phyloP scores from a whole-genome alignment of 805 yeast genomes.

The Candida germanica region DNA sequence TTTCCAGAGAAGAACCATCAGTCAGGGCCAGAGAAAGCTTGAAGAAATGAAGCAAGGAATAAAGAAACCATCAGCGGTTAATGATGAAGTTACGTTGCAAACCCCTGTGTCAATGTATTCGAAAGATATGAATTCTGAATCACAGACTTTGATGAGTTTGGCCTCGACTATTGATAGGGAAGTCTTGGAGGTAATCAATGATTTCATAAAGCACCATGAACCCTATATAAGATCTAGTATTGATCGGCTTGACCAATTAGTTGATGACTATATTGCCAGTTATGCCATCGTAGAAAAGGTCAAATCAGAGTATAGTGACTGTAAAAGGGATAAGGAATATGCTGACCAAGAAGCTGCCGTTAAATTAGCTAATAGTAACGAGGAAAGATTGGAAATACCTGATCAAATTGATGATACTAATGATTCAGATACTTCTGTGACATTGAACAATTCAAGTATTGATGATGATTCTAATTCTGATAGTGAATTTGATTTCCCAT shows the following conservation, averaged over 20 bases:
- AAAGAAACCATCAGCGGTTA: too few relatives aligned
- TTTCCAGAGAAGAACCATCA: conserved; percentile 3
- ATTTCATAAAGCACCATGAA: conserved; percentile 34
- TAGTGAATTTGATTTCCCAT: conserved; percentile 25
- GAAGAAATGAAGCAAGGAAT: background rate
- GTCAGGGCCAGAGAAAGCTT: conserved; percentile 1
- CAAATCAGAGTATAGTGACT: conserved; percentile 28
- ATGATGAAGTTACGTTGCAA: conserved; percentile 8
- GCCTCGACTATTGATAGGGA: conserved; percentile 34
- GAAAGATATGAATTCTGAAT: conserved; percentile 20
- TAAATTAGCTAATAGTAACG: conserved; percentile 2
- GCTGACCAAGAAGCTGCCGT: conserved; percentile 13
- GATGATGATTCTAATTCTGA: conserved; percentile 3
- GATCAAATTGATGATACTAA: background rate
- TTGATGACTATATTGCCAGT: conserved; percentile 23
- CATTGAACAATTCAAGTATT: conserved; percentile 2
- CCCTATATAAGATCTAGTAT: conserved; percentile 26
- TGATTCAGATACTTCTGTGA: conserved; percentile 3
- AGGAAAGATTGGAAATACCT: background rate
- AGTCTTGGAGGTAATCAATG: conserved; percentile 31
- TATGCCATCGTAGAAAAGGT: conserved; percentile 26
- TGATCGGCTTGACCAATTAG: conserved; percentile 20
- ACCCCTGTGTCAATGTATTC: conserved; percentile 15
- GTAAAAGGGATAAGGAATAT: conserved; percentile 31
- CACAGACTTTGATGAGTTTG: conserved; percentile 20